phyloP scores from a whole-genome alignment of 441 rosid genomes.

The Aquilaria agallochum region DNA sequence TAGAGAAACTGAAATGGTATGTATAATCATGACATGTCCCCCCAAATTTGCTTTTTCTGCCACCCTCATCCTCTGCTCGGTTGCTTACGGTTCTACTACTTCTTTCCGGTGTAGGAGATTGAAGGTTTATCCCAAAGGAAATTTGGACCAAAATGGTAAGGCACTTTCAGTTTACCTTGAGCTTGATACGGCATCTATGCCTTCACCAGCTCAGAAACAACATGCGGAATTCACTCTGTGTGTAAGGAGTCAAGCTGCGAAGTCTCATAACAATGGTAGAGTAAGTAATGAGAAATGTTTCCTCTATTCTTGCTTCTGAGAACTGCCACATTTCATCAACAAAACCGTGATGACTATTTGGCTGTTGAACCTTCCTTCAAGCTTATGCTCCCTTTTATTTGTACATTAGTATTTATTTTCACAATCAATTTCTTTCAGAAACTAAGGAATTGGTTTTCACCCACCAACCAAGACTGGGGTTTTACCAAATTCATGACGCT shows the following conservation, averaged over 20 bases:
- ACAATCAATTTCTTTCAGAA: too few relatives aligned
- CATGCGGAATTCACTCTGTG: slow-evolving; percentile 12
- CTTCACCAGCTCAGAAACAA: slow-evolving; percentile 5
- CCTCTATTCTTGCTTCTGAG: too few relatives aligned
- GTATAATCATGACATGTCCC: background rate
- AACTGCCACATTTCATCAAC: too few relatives aligned
- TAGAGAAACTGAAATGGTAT: slow-evolving; percentile 9
- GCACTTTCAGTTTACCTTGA: slow-evolving; percentile 1
- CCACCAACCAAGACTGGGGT: slow-evolving; percentile 11
- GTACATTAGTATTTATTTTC: too few relatives aligned
- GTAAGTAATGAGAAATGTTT: too few relatives aligned
- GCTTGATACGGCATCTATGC: background rate
- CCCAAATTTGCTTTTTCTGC: too few relatives aligned
- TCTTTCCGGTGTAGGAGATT: slow-evolving; percentile 5
- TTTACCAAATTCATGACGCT: slow-evolving; percentile 1
- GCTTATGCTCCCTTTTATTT: too few relatives aligned
- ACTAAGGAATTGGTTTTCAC: slow-evolving; percentile 4
- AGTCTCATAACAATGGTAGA: too few relatives aligned
- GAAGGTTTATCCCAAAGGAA: slow-evolving; percentile 10
- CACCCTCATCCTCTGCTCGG: background rate
- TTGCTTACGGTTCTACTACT: too few relatives aligned
- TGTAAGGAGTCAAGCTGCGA: slow-evolving; percentile 10
- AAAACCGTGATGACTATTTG: too few relatives aligned
- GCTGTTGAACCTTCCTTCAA: too few relatives aligned
- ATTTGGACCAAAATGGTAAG: slow-evolving; percentile 5